Conservation (phyloP, 2,329 filamentous ascomycete genomes). For the Stachybotrys chlorohalonatus region DNA sequence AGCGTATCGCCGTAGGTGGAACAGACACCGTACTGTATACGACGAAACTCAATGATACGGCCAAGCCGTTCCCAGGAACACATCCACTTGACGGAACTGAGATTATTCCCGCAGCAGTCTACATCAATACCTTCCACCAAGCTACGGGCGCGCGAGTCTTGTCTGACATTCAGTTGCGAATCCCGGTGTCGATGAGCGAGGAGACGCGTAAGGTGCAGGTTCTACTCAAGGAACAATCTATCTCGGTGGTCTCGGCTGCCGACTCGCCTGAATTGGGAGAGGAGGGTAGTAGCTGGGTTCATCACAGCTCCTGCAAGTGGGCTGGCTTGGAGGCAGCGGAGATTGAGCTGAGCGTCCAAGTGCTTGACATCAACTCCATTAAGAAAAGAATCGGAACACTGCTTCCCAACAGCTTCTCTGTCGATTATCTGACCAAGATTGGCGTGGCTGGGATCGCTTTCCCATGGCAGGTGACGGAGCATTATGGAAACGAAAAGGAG, state of each 20-base stretch:
- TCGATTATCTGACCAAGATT: constrained; percentile 3
- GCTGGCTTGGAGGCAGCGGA: background rate
- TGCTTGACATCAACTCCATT: constrained; percentile 1
- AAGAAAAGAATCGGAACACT: constrained; percentile 1
- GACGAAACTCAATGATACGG: constrained; percentile 1
- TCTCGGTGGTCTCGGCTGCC: background rate
- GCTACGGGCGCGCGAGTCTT: constrained; percentile 2
- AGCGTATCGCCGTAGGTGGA: constrained; percentile 1
- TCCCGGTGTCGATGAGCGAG: constrained; percentile 3
- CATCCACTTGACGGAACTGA: constrained; percentile 5
- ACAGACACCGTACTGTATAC: constrained; percentile 1
- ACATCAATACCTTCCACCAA: constrained; percentile 5
- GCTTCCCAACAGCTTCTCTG: constrained; percentile 3
- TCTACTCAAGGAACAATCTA: background rate
- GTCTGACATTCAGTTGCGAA: background rate
- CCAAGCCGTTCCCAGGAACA: constrained; percentile 4
- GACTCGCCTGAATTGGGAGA: background rate
- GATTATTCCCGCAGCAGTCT: constrained; percentile 4
- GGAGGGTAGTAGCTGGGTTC: background rate
- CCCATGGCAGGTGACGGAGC: constrained; percentile 4
- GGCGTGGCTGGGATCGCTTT: constrained; percentile 4
- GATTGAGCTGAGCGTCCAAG: background rate
- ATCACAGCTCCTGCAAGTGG: background rate
- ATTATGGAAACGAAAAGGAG: constrained; percentile 5
- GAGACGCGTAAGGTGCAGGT: background rate